Conservation (phyloP, 2,329 filamentous ascomycete genomes). For the Cladophialophora yegresii region DNA sequence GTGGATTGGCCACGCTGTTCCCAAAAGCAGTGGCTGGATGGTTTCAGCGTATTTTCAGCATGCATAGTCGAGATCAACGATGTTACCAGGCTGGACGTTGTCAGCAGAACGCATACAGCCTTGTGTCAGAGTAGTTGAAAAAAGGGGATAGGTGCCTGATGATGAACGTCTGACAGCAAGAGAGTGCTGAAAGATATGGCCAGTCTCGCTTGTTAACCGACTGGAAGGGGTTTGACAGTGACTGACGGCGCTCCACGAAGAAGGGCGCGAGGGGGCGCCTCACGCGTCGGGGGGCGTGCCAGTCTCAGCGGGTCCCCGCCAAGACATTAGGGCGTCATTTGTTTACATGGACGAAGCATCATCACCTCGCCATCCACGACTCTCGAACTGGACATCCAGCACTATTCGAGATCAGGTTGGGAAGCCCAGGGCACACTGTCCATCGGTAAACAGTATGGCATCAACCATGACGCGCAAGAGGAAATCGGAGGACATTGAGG, state of each 20-base stretch:
- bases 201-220: too few species aligned
- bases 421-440: background rate
- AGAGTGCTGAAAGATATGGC: background rate
- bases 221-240: too few species aligned
- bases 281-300: background rate
- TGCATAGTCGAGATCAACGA: background rate
- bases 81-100: background rate
- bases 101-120: background rate
- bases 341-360: background rate
- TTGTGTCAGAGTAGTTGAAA: background rate
- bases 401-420: background rate
- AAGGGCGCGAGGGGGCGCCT: too few species aligned
- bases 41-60: background rate
- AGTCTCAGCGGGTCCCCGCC: background rate
- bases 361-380: background rate
- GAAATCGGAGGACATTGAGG: slow-evolving; percentile 45
- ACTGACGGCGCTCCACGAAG: too few species aligned
- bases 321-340: background rate
- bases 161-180: background rate
- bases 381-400: background rate
- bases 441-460: slow-evolving; percentile 45
- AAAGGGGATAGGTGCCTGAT: too few species aligned
- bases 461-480: slow-evolving; percentile 42
- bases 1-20: background rate
- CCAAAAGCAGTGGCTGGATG: too few species aligned